A percentile compares a stretch with the other conserved stretches of the same genome.
Evolutionary conservation across 805 yeast species (phyloP).

Genomic region (Barnettozyma botsteinii): DNA sequence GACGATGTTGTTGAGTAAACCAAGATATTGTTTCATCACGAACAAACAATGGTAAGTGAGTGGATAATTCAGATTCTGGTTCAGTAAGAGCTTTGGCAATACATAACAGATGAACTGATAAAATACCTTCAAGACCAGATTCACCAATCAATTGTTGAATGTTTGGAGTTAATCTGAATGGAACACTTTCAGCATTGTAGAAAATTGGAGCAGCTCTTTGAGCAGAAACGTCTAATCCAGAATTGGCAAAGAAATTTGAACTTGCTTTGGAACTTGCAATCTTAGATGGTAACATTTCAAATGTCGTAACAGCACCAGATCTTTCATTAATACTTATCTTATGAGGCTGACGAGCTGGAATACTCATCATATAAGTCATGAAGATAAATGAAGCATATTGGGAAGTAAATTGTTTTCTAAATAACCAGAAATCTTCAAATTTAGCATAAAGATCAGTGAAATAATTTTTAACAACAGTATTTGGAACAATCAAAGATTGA

Average conservation of each 20-base stretch:
- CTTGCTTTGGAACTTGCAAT: conserved; percentile 44
- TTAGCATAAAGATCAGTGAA: conserved; percentile 63
- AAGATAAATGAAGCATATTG: conserved; percentile 92
- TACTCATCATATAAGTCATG: conserved; percentile 91
- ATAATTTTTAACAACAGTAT: conserved; percentile 73
- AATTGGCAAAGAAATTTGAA: conserved; percentile 30
- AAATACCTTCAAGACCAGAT: conserved; percentile 86
- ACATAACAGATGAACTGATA: conserved; percentile 75
- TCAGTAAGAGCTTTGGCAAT: conserved; percentile 86
- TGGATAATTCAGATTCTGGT: conserved; percentile 88
- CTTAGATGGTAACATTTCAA: conserved; percentile 92
- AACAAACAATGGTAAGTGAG: conserved; percentile 86
- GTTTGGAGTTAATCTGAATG: conserved; percentile 94
- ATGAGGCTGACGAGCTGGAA: conserved; percentile 88
- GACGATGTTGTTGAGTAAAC: conserved; percentile 84
- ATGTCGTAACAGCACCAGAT: conserved; percentile 88
- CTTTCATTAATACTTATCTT: conserved; percentile 77
- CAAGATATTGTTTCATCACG: conserved; percentile 93
- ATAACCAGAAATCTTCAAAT: conserved; percentile 95
- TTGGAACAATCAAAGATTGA: conserved; percentile 82
- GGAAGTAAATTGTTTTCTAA: conserved; percentile 90
- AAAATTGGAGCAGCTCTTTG: conserved; percentile 61
- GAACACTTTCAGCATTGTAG: conserved; percentile 88
- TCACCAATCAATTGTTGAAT: conserved; percentile 92
- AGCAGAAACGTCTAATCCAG: conserved; percentile 29